Conservation (phyloP, 345 rosid species). For the Lagerstroemia speciosa region DNA sequence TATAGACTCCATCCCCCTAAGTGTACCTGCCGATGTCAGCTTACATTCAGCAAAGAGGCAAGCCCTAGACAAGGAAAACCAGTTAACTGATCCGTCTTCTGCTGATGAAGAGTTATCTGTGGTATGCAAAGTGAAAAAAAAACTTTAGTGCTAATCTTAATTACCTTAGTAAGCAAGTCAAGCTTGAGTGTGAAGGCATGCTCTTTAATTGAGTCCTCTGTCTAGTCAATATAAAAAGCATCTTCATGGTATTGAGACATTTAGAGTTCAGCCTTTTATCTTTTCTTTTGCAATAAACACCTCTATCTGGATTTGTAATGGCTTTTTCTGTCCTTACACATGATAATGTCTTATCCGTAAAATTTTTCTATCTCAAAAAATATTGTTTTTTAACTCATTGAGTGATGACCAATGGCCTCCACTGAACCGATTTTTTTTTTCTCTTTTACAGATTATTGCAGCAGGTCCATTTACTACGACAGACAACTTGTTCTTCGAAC, state of each 20-base stretch:
- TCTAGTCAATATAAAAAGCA: background rate
- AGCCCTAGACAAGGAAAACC: constrained; percentile 49
- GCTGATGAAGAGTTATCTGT: constrained; percentile 38
- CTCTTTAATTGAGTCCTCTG: background rate
- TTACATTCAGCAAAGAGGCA: constrained; percentile 69
- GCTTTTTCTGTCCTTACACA: background rate
- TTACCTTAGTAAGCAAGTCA: background rate
- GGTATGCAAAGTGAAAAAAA: constrained; percentile 31
- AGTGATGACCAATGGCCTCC: background rate
- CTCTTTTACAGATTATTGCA: constrained; percentile 72
- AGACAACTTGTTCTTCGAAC: constrained; percentile 83
- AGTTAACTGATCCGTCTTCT: constrained; percentile 22
- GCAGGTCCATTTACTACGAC: constrained; percentile 85
- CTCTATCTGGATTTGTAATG: background rate
- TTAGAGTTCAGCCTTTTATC: background rate
- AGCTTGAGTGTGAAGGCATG: background rate
- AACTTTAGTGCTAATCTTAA: background rate
- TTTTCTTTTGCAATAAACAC: background rate
- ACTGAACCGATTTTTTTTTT: too few relatives aligned
- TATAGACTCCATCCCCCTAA: constrained; percentile 53
- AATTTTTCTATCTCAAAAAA: background rate
- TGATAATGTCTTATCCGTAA: background rate
- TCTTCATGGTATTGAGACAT: background rate
- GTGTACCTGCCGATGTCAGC: constrained; percentile 24
- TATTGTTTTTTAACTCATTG: background rate